phyloP scores from a whole-genome alignment of 1,139 yeast genomes.

The Geotrichum klebahnii region DNA sequence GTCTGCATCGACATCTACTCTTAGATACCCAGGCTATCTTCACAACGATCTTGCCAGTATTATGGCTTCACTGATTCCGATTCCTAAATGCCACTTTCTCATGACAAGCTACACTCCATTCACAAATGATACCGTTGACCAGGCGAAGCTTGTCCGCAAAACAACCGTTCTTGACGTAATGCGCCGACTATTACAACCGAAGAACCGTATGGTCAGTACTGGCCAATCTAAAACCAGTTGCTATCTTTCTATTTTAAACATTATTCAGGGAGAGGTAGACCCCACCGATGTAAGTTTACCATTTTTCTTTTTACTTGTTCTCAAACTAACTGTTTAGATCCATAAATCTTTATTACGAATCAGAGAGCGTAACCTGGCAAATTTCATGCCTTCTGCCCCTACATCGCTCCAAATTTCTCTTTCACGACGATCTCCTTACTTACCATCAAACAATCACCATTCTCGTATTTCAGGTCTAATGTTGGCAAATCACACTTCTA shows the following conservation, averaged over 20 bases:
- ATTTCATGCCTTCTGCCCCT: slow-evolving; percentile 85
- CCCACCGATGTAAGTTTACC: no score
- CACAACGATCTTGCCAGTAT: slow-evolving; percentile 83
- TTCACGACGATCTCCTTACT: slow-evolving; percentile 68
- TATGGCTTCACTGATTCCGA: slow-evolving; percentile 76
- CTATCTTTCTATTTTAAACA: slow-evolving; percentile 70
- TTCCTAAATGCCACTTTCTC: slow-evolving; percentile 84
- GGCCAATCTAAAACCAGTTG: slow-evolving; percentile 42
- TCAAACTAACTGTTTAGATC: no score
- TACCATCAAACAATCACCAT: slow-evolving; percentile 26
- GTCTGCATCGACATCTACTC: slow-evolving; percentile 79
- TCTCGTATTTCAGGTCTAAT: slow-evolving; percentile 57
- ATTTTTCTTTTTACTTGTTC: no score
- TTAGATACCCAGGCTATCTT: slow-evolving; percentile 88
- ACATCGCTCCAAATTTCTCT: slow-evolving; percentile 74
- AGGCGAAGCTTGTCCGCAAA: slow-evolving; percentile 58
- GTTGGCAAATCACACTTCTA: slow-evolving; percentile 73
- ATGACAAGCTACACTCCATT: slow-evolving; percentile 88
- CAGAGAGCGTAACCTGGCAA: slow-evolving; percentile 59
- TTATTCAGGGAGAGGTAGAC: slow-evolving; percentile 68
- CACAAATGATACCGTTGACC: slow-evolving; percentile 56
- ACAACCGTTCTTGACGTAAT: slow-evolving; percentile 82
- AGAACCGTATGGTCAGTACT: slow-evolving; percentile 61
- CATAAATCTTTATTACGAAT: slow-evolving; percentile 76
- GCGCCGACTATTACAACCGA: slow-evolving; percentile 74